A percentile compares a stretch with the other conserved stretches of the same genome.
These are phyloP conservation scores for Ulota crispa DNA, from an alignment of 225 moss, liverwort and hornwort species.

Conservation along the genomic window DNA sequence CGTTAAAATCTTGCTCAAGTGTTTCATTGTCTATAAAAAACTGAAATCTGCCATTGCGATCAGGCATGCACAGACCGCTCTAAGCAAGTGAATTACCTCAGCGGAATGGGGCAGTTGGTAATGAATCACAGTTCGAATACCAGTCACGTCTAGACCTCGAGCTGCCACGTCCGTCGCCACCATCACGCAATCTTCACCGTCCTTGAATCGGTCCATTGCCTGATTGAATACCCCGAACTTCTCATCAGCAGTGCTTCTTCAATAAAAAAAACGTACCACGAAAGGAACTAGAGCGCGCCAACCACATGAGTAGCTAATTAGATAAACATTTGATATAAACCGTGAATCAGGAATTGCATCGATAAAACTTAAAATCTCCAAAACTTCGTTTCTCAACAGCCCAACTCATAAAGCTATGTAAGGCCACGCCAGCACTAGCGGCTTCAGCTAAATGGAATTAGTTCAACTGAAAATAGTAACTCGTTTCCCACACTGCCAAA, in stretches of 20 bases:
- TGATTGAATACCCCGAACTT: constrained; percentile 26
- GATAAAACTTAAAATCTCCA: background rate
- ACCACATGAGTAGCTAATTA: background rate
- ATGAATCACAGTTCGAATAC: constrained; percentile 94
- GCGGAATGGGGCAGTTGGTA: constrained; percentile 97
- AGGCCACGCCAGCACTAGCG: background rate
- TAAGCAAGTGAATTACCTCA: constrained; percentile 57
- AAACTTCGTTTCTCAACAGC: background rate
- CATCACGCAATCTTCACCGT: constrained; percentile 64
- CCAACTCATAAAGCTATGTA: background rate
- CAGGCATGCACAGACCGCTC: background rate
- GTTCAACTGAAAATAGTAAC: background rate
- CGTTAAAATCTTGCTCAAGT: background rate
- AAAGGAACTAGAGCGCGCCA: background rate
- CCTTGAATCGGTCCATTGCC: constrained; percentile 96
- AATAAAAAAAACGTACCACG: background rate
- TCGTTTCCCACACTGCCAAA: background rate
- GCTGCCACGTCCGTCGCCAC: constrained; percentile 98
- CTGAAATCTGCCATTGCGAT: background rate
- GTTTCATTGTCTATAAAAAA: background rate
- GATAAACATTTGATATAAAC: background rate
- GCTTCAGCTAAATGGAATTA: background rate
- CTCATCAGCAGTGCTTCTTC: constrained; percentile 21
- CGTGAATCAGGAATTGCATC: background rate
- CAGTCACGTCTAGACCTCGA: constrained; percentile 90